Conservation (phyloP, 73 alveolate species). For the Paraurostyla sp. region DNA sequence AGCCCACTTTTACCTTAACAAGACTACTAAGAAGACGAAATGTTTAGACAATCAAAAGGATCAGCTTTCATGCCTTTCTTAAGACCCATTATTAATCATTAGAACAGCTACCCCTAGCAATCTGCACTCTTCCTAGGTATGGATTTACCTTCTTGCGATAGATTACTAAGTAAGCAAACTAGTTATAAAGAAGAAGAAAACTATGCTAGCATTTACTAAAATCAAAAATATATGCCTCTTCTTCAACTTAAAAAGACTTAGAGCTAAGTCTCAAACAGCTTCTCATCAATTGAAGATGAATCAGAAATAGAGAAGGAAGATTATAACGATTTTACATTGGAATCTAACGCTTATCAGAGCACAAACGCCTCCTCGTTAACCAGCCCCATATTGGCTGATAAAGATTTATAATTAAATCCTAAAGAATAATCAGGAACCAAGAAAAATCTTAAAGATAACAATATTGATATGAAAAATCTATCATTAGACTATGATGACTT, state of each 20-base stretch:
- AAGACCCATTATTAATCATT: background rate
- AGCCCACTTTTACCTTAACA: background rate
- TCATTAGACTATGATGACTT: conserved; percentile 10
- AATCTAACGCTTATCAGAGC: background rate
- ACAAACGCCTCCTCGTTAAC: conserved; percentile 6
- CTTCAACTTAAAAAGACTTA: background rate
- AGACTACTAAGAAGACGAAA: conserved; percentile 7
- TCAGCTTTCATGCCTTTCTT: conserved; percentile 15
- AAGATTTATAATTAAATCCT: background rate
- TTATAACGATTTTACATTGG: conserved; percentile 8
- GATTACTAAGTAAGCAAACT: background rate
- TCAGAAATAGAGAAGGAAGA: background rate
- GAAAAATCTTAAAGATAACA: background rate
- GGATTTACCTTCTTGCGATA: background rate
- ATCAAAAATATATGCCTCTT: background rate
- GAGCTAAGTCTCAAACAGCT: background rate
- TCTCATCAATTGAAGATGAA: background rate
- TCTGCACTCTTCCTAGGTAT: background rate
- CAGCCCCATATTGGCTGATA: background rate
- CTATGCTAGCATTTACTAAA: background rate
- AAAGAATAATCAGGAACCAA: background rate
- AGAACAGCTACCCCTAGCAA: background rate
- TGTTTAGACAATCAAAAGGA: background rate
- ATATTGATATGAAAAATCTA: background rate
- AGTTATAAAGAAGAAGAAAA: background rate